Evolutionary conservation across 441 rosid species (phyloP).

Genomic region (Heliophila coronopifolia): DNA sequence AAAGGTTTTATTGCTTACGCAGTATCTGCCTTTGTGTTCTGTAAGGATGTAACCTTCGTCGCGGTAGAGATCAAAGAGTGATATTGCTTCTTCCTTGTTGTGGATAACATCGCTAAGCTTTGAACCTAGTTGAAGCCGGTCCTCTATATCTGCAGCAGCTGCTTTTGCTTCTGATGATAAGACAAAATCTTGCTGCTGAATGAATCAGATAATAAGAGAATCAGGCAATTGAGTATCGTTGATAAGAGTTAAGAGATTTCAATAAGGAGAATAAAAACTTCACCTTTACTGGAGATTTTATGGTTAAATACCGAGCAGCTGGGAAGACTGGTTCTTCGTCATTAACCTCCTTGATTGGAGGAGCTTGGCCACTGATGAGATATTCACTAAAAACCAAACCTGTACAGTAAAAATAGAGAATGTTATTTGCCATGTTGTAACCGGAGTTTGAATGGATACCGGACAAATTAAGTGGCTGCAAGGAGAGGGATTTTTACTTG

Average conservation of each 20-base stretch:
- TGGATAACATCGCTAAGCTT: conserved; percentile 69
- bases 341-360: conserved; percentile 78
- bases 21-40: conserved; percentile 56
- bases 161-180: conserved; percentile 63
- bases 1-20: conserved; percentile 41
- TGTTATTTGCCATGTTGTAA: background rate
- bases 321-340: conserved; percentile 90
- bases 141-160: conserved; percentile 73
- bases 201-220: conserved; percentile 5
- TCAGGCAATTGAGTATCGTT: background rate
- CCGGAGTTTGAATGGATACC: background rate
- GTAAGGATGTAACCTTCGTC: conserved; percentile 79
- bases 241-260: background rate
- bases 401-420: conserved; percentile 30
- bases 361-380: conserved; percentile 87
- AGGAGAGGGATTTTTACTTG: conserved; percentile 51
- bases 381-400: conserved; percentile 92
- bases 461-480: background rate
- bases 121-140: conserved; percentile 64
- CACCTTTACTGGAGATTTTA: conserved; percentile 39
- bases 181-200: conserved; percentile 35
- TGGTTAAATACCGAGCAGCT: conserved; percentile 36
- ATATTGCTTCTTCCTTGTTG: conserved; percentile 65
- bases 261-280: conserved; percentile 7
- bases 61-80: conserved; percentile 55